These are phyloP conservation scores for Penicillium malachiteum DNA, from an alignment of 495 filamentous ascomycete genomes.

Conservation along the genomic window DNA sequence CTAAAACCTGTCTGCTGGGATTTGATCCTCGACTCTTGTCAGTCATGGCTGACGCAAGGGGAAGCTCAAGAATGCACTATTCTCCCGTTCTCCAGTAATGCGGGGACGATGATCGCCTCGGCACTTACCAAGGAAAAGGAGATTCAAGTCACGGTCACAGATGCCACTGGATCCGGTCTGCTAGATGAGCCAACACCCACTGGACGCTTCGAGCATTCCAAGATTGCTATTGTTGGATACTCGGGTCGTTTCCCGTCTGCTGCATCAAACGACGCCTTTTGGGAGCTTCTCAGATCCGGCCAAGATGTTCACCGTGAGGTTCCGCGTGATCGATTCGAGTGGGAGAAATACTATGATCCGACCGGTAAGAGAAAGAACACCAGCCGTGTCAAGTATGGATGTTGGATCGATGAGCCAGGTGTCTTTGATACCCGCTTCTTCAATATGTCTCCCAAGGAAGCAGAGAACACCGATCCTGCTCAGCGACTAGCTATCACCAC, in stretches of 20 bases:
- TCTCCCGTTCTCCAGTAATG: no score
- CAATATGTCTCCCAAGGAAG: conserved; percentile 89
- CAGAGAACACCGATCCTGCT: conserved; percentile 79
- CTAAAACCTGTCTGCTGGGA: no score
- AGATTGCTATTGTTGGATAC: background rate
- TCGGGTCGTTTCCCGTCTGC: background rate
- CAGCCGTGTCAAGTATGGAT: conserved; percentile 72
- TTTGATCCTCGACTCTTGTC: no score
- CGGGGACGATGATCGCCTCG: no score
- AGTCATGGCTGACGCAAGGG: no score
- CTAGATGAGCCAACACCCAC: no score
- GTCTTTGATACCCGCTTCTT: conserved; percentile 84
- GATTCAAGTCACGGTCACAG: no score
- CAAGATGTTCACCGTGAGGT: background rate
- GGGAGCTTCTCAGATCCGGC: background rate
- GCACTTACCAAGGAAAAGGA: no score
- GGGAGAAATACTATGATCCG: conserved; percentile 68
- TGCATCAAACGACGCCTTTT: background rate
- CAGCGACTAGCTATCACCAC: conserved; percentile 76
- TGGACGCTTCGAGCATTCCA: background rate
- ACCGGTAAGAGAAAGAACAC: conserved; percentile 69
- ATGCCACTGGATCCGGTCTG: no score
- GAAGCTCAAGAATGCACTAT: no score
- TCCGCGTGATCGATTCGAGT: conserved; percentile 35
- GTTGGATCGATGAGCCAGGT: conserved; percentile 77